A percentile compares a stretch with the other conserved stretches of the same genome.
Conservation (phyloP, 1,139 yeast genomes). For the Casaregolazyma suthepensis region DNA sequence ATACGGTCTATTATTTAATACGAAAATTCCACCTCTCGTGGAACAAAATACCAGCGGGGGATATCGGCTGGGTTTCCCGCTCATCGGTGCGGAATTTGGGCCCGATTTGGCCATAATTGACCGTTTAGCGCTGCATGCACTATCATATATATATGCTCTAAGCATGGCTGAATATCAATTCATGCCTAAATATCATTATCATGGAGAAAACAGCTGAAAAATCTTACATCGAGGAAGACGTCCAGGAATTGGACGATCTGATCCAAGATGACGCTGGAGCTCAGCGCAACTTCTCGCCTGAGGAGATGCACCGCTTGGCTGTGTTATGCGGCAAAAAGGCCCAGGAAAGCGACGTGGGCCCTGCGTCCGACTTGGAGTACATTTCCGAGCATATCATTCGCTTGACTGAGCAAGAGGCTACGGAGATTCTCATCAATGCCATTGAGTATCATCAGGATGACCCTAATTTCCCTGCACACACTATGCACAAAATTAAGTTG, state of each 20-base stretch:
- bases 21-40: not conserved
- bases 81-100: not conserved
- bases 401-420: slow-evolving; percentile 37
- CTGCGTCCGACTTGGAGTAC: slow-evolving; percentile 7
- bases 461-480: slow-evolving; percentile 42
- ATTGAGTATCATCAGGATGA: slow-evolving; percentile 41
- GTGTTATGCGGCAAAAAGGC: slow-evolving; percentile 2
- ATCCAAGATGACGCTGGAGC: not conserved
- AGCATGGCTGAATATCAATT: not conserved
- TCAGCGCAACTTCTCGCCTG: not conserved
- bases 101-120: not conserved
- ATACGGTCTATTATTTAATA: not conserved
- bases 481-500: slow-evolving; percentile 26
- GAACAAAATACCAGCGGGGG: not conserved
- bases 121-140: not conserved
- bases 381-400: slow-evolving; percentile 24
- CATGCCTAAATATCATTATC: not conserved
- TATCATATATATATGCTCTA: not conserved
- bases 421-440: slow-evolving; percentile 38
- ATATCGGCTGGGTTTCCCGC: not conserved
- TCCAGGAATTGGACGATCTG: not conserved
- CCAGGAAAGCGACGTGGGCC: slow-evolving; percentile 7
- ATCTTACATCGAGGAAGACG: not conserved
- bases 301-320: not conserved
- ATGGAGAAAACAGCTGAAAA: not conserved